A percentile compares a stretch with the other conserved stretches of the same genome.
Conservation (phyloP, 148 eudicot genomes). For the Chenopodium quinoa region DNA sequence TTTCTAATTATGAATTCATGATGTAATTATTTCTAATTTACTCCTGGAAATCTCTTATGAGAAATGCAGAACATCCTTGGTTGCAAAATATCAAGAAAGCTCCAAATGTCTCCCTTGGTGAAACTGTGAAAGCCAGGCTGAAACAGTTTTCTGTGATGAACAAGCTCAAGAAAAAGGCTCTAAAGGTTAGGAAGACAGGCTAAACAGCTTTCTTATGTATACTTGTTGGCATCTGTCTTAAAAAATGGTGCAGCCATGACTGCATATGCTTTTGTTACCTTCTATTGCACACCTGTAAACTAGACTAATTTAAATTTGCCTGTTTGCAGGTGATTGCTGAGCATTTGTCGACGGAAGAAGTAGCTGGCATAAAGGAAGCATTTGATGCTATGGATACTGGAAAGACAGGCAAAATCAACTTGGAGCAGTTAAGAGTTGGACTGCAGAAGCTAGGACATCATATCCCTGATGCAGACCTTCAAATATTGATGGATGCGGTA, state of each 20-base stretch:
- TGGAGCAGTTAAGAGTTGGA: conserved; percentile 60
- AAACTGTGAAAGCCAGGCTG: conserved; percentile 82
- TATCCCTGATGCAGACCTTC: conserved; percentile 67
- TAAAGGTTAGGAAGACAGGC: conserved; percentile 38
- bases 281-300: background rate
- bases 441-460: conserved; percentile 68
- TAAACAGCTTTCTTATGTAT: background rate
- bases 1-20: background rate
- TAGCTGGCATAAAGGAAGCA: conserved; percentile 70
- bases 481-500: conserved; percentile 75
- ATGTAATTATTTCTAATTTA: conserved; percentile 13
- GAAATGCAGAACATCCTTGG: conserved; percentile 75
- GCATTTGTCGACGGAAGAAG: conserved; percentile 79
- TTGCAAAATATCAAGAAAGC: conserved; percentile 71
- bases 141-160: conserved; percentile 89
- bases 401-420: conserved; percentile 59
- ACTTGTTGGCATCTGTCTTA: background rate
- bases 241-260: background rate
- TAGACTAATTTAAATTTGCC: conserved; percentile 10
- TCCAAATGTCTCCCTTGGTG: conserved; percentile 77
- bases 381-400: conserved; percentile 66
- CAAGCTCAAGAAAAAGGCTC: conserved; percentile 85
- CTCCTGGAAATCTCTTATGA: conserved; percentile 11
- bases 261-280: background rate
- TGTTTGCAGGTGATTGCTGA: conserved; percentile 69